Conservation (phyloP, 2,329 filamentous ascomycete species). For the Neofusicoccum parvum region DNA sequence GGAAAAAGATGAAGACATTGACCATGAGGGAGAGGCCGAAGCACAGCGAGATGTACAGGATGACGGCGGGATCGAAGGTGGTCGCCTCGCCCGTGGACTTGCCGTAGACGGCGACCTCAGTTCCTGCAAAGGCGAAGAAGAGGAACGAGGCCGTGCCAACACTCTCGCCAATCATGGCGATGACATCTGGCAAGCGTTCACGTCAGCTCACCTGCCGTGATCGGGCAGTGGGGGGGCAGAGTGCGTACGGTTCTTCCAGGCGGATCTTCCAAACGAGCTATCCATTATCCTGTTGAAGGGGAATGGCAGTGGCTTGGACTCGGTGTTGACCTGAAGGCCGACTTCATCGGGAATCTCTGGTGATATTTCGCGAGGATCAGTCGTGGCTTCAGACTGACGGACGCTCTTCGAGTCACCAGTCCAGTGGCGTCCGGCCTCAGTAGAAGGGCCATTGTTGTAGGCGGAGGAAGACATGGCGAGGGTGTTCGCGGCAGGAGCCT, state of each 20-base stretch:
- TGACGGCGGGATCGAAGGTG: conserved; percentile 25
- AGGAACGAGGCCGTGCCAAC: conserved; percentile 56
- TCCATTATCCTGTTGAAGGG: conserved; percentile 21
- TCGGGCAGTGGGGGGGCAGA: not conserved
- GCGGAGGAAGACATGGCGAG: conserved; percentile 14
- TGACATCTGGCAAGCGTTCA: conserved; percentile 33
- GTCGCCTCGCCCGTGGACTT: conserved; percentile 30
- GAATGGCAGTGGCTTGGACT: not conserved
- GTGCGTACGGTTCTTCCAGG: conserved; percentile 21
- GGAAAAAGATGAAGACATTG: conserved; percentile 59
- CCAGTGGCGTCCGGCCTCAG: conserved; percentile 9
- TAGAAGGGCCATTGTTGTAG: conserved; percentile 16
- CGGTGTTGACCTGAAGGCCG: conserved; percentile 7
- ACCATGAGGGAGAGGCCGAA: conserved; percentile 53
- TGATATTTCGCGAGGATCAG: not conserved
- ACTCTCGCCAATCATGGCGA: conserved; percentile 54
- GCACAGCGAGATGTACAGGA: conserved; percentile 47
- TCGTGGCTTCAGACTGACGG: conserved; percentile 7
- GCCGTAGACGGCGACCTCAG: conserved; percentile 42
- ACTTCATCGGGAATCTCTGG: conserved; percentile 1
- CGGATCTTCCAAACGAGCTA: conserved; percentile 15
- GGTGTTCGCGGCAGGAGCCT: not conserved
- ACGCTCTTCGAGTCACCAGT: not conserved
- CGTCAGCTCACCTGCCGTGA: not conserved
- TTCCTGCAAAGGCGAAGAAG: conserved; percentile 51